Base-by-base conservation (phyloP, 208 protist species). In the Kentomonas sorsogonicus region DNA sequence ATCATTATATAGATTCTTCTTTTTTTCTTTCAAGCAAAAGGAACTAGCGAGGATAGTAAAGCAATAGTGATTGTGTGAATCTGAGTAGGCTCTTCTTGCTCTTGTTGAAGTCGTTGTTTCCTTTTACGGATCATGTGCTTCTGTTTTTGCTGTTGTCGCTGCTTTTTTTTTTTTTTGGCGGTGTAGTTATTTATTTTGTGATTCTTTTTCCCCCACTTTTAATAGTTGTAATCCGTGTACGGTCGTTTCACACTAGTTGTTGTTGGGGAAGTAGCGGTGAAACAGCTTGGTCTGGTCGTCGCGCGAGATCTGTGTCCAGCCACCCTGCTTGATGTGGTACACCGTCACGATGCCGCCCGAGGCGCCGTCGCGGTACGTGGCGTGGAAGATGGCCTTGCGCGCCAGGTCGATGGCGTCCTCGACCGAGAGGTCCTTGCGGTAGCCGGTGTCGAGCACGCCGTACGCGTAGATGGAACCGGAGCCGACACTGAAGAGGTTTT, bases 401-500 rank as follows among this genome's bases (percentile, higher is more conserved):
- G 95, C 99, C 18, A 99, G 80, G 47, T 98, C 98, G 64, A 87
- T 87, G 10, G 98, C 99, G 41, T 99, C 95, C 72, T 99, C 97
- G 10, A 95, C 87, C 10, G 69, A 81, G n/a, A 99, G 71, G 52
- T 99, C 86, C 55, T 80, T 87, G 47, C 79, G 59, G 79, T 98
- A 99, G 39, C 94, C 95, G 10, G 79, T 68, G 80, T 99, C 99
- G 23, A 99, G 85, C 33, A 97, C 88, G 86, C 98, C 98, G 74
- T 99, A 99, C 9, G 99, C 99, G 74, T 99, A 99, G 30, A 98
- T 99, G 41, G 97, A 99, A 36, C 99, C 99, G 18, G 96, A 99
- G 44, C 99, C 99, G 18, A 99, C 97, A 43, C 95, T 97, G 79
- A 99, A 99, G 25, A 97, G 43, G 57, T 99, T 71, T 41, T 98